Evolutionary conservation across 805 yeast species (phyloP).

Genomic region (Ogataea ganodermae): DNA sequence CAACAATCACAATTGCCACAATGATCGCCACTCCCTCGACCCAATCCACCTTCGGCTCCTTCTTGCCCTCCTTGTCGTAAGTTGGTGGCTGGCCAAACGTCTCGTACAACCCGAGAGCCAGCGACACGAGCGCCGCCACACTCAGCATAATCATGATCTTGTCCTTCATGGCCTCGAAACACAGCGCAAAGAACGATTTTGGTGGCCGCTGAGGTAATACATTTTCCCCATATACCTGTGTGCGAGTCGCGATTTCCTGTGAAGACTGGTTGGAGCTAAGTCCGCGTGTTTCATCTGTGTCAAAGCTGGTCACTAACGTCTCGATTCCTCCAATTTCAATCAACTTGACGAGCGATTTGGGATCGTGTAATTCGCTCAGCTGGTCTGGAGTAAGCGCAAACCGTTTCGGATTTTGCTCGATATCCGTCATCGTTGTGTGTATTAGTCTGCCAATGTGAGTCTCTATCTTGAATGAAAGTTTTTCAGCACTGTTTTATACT

Average conservation of each 20-base stretch:
- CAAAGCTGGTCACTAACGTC: slow-evolving; percentile 33
- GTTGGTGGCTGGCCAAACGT: slow-evolving; percentile 82
- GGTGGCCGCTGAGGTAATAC: slow-evolving; percentile 69
- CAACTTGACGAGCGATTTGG: slow-evolving; percentile 53
- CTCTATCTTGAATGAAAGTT: too few species aligned
- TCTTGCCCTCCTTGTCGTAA: slow-evolving; percentile 75
- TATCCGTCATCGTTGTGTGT: slow-evolving; percentile 15
- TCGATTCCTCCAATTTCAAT: slow-evolving; percentile 47
- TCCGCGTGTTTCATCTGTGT: slow-evolving; percentile 45
- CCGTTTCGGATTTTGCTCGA: slow-evolving; percentile 17
- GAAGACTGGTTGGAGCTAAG: slow-evolving; percentile 36
- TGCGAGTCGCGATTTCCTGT: slow-evolving; percentile 40
- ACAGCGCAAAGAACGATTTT: slow-evolving; percentile 65
- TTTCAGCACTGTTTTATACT: background rate
- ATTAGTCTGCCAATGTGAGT: too few species aligned
- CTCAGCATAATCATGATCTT: slow-evolving; percentile 82
- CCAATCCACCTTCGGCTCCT: slow-evolving; percentile 89
- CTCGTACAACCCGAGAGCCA: slow-evolving; percentile 90
- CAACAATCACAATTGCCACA: slow-evolving; percentile 88
- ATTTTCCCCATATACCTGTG: slow-evolving; percentile 64
- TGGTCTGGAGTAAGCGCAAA: slow-evolving; percentile 35
- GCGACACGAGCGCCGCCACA: slow-evolving; percentile 84
- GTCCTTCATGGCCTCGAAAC: slow-evolving; percentile 86
- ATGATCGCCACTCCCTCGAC: slow-evolving; percentile 98
- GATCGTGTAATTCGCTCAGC: slow-evolving; percentile 57